Base-by-base conservation (phyloP, 2,329 filamentous ascomycete species). In the Phoma herbarum region DNA sequence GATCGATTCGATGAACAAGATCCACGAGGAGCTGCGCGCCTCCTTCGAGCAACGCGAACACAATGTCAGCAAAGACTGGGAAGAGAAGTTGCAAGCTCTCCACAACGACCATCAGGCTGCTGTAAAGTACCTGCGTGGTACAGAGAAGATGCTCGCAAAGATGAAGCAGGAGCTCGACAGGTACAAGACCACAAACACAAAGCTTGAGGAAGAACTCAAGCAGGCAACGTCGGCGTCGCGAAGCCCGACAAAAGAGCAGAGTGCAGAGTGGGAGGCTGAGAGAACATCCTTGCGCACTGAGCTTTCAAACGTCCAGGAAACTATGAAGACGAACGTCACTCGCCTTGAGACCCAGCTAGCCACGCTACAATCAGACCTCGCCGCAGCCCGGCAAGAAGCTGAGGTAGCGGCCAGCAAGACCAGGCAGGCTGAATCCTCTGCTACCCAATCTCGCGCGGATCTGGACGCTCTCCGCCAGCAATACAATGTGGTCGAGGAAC, bases 91-190 rank as follows among this genome's bases (percentile, higher is more conserved):
- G 51, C 87, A 92, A 59, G 93, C 97, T 74, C 87, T 99, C 29
- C 93, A 98, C 79, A 96, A 93, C 74, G 95, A 99, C 76, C 97
- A 99, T 75, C 93, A 97, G 77, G 97, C 95, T 41, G 94, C 95
- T 16, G 93, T 98, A 48, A 95, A 97, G 78, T 99, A 99, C 73
- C 92, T 99, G 67, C 96, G 97, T 78, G 95, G 95, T 58, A 98
- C 95, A 1, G 95, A 99, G 79, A 98, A 97, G 85, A 97, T 99
- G 93, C 86, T 99, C 47, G 93, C 95, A 78, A 94, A 96, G 77
- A 94, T 99, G 84, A 98, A 98, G 81, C 93, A 97, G 71, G 95
- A 99, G 79, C 84, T 99, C n/a, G 85, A 90, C 53, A 91, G 93
- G 57, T 95, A 96, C 80, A 98, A 98, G 84, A 80, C 87, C 12